Base-by-base conservation (phyloP, 495 filamentous ascomycete species). In the Amniculicola lignicola region DNA sequence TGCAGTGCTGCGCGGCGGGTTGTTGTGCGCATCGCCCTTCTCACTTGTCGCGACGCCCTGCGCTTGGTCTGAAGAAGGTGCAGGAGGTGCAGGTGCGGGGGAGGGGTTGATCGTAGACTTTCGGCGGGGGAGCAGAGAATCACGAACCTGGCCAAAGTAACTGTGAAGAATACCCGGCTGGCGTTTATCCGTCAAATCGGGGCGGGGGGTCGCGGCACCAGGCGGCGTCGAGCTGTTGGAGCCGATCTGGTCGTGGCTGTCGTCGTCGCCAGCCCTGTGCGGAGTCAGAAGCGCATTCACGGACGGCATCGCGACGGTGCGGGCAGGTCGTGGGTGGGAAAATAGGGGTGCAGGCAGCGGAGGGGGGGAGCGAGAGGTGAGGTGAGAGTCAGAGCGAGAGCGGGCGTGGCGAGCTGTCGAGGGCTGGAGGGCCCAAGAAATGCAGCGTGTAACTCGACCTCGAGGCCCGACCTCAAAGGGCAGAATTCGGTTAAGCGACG, bases 101-200 rank as follows among this genome's bases (percentile, higher is more conserved):
- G 55, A 60, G 54, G 65, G 57, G 57, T 56, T 67, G 51, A 44
- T 45, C 57, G 64, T 51, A 31, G 57, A 64, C 58, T 67, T 67
- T 38, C 61, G 63, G 42, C 60, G 43, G 35, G 63, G 33, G 24
- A 59, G 56, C 43, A 70, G 58, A 63, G 71, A 68, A 56, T 74
- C 78, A 95, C 90, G 81, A 92, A 96, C 91, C 90, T 96, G 91
- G 75, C 86, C 87, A 80, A 93, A 95, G 78, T 89, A 95, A 77
- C 84, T 90, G 68, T 79, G 75, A 78, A 89, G 83, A 71, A 95
- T 89, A 65, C 88, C 87, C 39, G 91, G 91, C 66, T 91, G 76
- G 69, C 90, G 86, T 71, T 93, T 95, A 74, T 96, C 91, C 37
- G 83, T 82, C 44, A 81, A 85, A 73, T 96, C 89, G 31, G 90